Percentiles rank a stretch among this genome's conserved stretches.
phyloP scores from a whole-genome alignment of 805 yeast genomes.

The Lipomyces yamadae region DNA sequence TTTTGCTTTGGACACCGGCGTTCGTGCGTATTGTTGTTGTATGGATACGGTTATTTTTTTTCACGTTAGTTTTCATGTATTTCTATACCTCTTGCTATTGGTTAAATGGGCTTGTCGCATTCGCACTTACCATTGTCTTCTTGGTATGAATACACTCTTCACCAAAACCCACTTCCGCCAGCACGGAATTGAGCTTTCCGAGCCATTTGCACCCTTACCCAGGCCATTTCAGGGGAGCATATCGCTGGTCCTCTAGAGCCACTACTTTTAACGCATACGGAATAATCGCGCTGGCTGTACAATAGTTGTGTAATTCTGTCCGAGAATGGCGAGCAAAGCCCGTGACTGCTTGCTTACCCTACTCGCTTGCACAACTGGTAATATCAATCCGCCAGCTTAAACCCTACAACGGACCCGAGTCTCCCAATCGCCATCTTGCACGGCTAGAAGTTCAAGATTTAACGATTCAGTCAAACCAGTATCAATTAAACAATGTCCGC shows the following conservation, averaged over 20 bases:
- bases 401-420: conserved; percentile 1
- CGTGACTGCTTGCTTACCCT: conserved; percentile 13
- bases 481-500: conserved; percentile 33
- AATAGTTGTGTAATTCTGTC: neutral
- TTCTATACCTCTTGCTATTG: neutral
- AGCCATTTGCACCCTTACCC: neutral
- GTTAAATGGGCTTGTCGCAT: neutral
- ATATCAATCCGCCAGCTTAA: neutral
- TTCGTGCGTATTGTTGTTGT: conserved; percentile 5
- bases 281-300: neutral
- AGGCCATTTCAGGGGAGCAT: neutral
- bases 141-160: neutral
- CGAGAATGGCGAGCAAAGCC: neutral
- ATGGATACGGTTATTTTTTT: neutral
- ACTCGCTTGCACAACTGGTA: neutral
- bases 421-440: neutral
- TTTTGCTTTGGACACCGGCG: neutral
- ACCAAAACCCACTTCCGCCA: too few relatives aligned
- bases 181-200: too few relatives aligned
- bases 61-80: neutral
- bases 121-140: neutral
- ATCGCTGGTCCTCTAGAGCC: neutral
- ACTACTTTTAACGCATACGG: neutral
- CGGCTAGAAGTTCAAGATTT: neutral
- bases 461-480: neutral